Evolutionary conservation across 768 basidiomycete genomes (phyloP), one percentile per base, ranked within the genome.

Genomic region (Pulveroboletus sp.): DNA sequence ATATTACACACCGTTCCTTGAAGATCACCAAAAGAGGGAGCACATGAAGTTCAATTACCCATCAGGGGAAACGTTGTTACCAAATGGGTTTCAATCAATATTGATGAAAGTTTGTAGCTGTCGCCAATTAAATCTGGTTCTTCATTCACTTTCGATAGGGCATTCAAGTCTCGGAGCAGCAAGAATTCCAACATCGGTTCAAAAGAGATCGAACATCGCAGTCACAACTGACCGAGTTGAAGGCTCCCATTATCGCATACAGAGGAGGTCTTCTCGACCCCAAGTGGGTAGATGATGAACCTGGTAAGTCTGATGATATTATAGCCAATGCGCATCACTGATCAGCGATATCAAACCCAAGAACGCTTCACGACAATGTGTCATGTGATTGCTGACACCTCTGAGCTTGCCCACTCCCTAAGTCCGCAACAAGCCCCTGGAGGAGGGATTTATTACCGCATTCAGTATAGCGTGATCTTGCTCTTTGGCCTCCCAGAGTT

Each of bases 401-500:
- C 21, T 21, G 21, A 21, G 3, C 14, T 62, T 26, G 45, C 32
- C 7, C 9, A 12, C 0, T 45, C 47, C 9, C 33, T 64, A 17
- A 6, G 1, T 10, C 41, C 46, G 0, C 32, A 24, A 47, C 37
- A 8, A 36, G 28, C 40, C 1, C 28, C 7, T 11, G 49, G 28
- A 15, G 47, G 49, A 21, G 24, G 17, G 21, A 33, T 41, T 11
- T 58, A 48, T 31, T 65, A 64, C 24, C 17, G 58, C 0, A 69
- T 64, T 39, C 63, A 71, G 60, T 67, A 12, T 72, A 21, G 3
- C 21, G 21, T 21, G 21, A 21, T 21, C 21, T 21, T 21, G 21
- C 21, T 21, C 21, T 21, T 75, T 42, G 76, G 76, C 2, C 48
- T 70, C 10, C 74, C 75, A 0, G 76, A 78, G 46, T 50, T 77